A percentile compares a stretch with the other conserved stretches of the same genome.
phyloP scores from a whole-genome alignment of 208 protist genomes.

The Naegleria fowleri region DNA sequence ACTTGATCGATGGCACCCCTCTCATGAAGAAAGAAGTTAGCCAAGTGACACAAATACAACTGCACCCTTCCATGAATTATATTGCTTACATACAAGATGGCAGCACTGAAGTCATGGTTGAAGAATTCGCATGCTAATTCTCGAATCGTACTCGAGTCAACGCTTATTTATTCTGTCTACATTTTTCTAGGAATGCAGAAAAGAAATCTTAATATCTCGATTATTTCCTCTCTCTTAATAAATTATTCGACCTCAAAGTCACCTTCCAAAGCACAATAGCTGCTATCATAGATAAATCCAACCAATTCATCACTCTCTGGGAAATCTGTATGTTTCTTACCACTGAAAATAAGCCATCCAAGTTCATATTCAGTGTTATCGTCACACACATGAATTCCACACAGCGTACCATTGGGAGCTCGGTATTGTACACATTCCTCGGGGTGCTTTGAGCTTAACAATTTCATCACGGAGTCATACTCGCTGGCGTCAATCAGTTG shows the following conservation, averaged over 20 bases:
- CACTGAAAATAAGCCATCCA: neutral
- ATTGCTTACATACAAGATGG: neutral
- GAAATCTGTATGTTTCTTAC: neutral
- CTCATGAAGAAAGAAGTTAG: neutral
- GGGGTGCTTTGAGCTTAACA: neutral
- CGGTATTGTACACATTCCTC: neutral
- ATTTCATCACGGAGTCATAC: neutral
- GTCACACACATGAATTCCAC: neutral
- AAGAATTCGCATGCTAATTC: neutral
- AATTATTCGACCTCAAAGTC: too few species aligned
- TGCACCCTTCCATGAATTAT: neutral
- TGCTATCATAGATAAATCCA: neutral
- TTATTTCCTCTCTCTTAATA: too few species aligned
- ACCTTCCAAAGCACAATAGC: neutral
- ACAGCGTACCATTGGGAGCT: neutral
- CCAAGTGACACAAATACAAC: neutral
- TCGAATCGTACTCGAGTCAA: too few species aligned
- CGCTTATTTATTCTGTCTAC: too few species aligned
- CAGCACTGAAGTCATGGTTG: neutral
- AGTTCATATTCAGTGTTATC: neutral
- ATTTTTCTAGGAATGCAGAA: too few species aligned
- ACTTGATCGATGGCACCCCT: neutral
- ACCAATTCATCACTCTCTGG: neutral
- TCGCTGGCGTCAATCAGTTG: neutral
- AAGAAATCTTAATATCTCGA: too few species aligned